These are phyloP conservation scores for Lepidium aucheri DNA, from an alignment of 345 rosid species.

Conservation along the genomic window DNA sequence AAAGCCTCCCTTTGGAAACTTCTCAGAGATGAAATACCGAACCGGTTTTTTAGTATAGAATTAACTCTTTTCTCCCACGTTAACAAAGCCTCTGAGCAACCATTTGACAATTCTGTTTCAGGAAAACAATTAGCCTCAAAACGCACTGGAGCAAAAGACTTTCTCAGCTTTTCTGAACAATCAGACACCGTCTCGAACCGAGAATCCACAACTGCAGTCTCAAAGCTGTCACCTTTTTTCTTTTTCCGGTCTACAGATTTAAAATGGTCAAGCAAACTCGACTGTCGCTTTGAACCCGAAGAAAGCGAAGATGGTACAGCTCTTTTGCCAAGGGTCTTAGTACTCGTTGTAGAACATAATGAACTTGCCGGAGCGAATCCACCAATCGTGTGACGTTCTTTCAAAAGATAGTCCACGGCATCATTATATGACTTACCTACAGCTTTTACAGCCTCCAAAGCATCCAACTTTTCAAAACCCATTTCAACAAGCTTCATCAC, in stretches of 20 bases:
- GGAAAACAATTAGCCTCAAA: not conserved
- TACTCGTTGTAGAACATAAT: conserved; percentile 7
- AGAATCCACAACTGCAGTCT: conserved; percentile 11
- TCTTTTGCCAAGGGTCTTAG: conserved; percentile 30
- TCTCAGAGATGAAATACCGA: conserved; percentile 59
- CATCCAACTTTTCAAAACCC: conserved; percentile 58
- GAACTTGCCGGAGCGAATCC: conserved; percentile 27
- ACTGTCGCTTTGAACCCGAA: conserved; percentile 35
- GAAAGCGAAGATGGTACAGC: conserved; percentile 10
- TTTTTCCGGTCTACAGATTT: conserved; percentile 28
- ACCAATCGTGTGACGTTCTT: conserved; percentile 23
- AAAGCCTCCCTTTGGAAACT: conserved; percentile 74
- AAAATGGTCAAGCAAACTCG: conserved; percentile 59
- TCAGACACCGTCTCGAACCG: conserved; percentile 16
- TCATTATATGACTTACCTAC: conserved; percentile 51
- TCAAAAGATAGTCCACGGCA: conserved; percentile 49
- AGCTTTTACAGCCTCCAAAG: conserved; percentile 46
- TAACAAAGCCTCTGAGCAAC: conserved; percentile 26
- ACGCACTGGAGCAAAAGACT: not conserved
- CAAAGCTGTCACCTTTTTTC: conserved; percentile 9
- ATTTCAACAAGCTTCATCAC: conserved; percentile 48
- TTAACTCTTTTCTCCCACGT: conserved; percentile 56
- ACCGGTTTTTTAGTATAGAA: conserved; percentile 41
- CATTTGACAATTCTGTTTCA: conserved; percentile 11
- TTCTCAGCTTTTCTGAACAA: conserved; percentile 11